Evolutionary conservation across 345 rosid species (phyloP), one percentile per base, ranked within the genome.

Genomic region (Litchi chinensis): DNA sequence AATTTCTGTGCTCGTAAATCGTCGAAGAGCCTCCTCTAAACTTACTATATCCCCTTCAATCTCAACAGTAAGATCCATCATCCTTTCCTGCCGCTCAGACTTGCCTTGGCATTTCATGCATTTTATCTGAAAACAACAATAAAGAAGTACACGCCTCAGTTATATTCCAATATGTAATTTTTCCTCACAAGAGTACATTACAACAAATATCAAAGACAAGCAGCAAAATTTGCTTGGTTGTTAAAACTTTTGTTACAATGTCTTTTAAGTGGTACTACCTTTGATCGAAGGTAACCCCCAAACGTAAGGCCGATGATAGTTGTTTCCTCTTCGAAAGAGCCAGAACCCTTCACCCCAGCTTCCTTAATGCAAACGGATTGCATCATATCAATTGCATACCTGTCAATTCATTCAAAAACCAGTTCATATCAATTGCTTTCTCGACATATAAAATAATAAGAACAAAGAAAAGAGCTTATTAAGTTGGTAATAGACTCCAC

Each of bases 1-100:
- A 84, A 90, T 85, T 87, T 97, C 99, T 24, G 92, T 90, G 81
- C 90, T 71, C 0, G 98, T 94, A 82, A 93, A 97, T 73, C 87
- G 92, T 73, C 79, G 86, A 82, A 97, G 93, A 68, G 98, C 99
- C 80, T 92, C 98, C 84, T 97, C 99, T 71, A 97, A 89, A 80
- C 88, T 93, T 70, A 87, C 89, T 80, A 94, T 86, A 73, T 90
- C 96, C 70, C 99, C 98, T 75, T 87, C 98, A 76, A 94, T 93
- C 89, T 97, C 99, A 83, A 97, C 96, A 6, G 99, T 88, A 69
- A 97, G 91, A 87, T 97, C 98, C 98, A 97, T 97, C 91, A 97
- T 94, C 87, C 93, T 89, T 88, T 97, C 99, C 24, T 82, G 90
- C 77, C 87, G 83, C 82, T 92, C 98, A 46, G 97, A 94, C 79